phyloP scores from a whole-genome alignment of 495 filamentous ascomycete genomes.

The Xylaria scruposa region DNA sequence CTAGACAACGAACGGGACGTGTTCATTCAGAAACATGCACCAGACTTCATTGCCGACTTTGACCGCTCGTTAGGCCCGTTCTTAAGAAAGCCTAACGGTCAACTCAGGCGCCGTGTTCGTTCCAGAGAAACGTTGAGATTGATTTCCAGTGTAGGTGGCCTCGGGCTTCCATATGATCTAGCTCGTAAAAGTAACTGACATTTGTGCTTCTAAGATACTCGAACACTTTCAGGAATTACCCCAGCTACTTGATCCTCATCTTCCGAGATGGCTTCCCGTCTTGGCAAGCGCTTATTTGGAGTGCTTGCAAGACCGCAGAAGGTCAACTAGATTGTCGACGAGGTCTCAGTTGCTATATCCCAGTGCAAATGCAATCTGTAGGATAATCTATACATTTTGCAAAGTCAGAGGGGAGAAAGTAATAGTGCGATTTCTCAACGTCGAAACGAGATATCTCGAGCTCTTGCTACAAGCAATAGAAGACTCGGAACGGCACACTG shows the following conservation, averaged over 20 bases:
- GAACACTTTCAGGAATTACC: slow-evolving; percentile 96
- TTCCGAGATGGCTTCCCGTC: slow-evolving; percentile 73
- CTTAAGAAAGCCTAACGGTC: slow-evolving; percentile 50
- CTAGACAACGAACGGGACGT: slow-evolving; percentile 68
- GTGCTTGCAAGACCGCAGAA: slow-evolving; percentile 60
- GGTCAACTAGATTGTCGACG: slow-evolving; percentile 38
- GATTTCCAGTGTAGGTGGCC: slow-evolving; percentile 49
- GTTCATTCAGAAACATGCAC: slow-evolving; percentile 73
- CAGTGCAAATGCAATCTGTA: slow-evolving; percentile 73
- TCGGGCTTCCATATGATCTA: neutral
- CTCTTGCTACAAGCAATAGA: slow-evolving; percentile 73
- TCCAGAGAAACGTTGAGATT: slow-evolving; percentile 53
- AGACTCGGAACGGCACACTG: slow-evolving; percentile 44
- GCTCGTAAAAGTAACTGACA: slow-evolving; percentile 1
- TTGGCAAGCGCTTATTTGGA: slow-evolving; percentile 77
- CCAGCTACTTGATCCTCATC: slow-evolving; percentile 90
- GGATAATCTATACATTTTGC: slow-evolving; percentile 86
- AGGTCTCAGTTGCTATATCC: slow-evolving; percentile 57
- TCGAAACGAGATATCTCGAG: slow-evolving; percentile 85
- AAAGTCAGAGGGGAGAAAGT: slow-evolving; percentile 95
- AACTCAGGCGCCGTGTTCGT: slow-evolving; percentile 50
- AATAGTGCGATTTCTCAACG: slow-evolving; percentile 85
- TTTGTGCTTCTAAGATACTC: slow-evolving; percentile 58
- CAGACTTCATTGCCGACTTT: slow-evolving; percentile 71
- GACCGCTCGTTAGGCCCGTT: slow-evolving; percentile 60